Percentiles rank a stretch among this genome's conserved stretches.
Conservation (phyloP, 495 filamentous ascomycete species). For the Penicillium longicatenatum region DNA sequence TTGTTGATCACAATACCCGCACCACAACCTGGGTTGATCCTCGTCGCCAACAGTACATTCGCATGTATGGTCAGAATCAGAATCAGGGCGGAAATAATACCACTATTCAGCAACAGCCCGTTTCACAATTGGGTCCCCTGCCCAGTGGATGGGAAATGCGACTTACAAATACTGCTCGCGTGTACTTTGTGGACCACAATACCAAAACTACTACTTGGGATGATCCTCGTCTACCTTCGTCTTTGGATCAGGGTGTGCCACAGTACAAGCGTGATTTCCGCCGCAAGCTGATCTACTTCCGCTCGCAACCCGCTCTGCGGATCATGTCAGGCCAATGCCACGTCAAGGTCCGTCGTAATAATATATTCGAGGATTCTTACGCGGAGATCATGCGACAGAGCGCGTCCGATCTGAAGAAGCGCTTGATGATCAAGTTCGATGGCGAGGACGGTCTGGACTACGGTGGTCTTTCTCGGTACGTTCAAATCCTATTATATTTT, state of each 20-base stretch:
- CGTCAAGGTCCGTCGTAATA: conserved; percentile 92
- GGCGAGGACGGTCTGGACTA: conserved; percentile 98
- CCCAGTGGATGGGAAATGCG: conserved; percentile 99
- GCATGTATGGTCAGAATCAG: conserved; percentile 75
- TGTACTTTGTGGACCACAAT: conserved; percentile 99
- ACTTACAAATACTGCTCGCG: conserved; percentile 93
- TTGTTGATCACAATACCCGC: conserved; percentile 98
- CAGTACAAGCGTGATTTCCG: conserved; percentile 99
- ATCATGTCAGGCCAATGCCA: conserved; percentile 97
- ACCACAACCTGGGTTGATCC: conserved; percentile 99
- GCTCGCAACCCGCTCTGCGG: conserved; percentile 92
- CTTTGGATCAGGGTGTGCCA: conserved; percentile 95
- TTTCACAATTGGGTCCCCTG: conserved; percentile 94
- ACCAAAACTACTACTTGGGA: conserved; percentile 99
- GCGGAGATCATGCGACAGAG: conserved; percentile 97
- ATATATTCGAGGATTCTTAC: conserved; percentile 99
- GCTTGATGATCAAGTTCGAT: conserved; percentile 99
- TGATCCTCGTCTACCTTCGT: conserved; percentile 91
- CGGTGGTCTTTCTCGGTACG: conserved; percentile 86
- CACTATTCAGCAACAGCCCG: conserved; percentile 94
- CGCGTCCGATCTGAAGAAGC: conserved; percentile 95
- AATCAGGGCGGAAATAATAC: conserved; percentile 69
- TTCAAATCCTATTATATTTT: neutral
- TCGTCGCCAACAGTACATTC: conserved; percentile 94
- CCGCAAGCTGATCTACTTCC: conserved; percentile 98